Conservation (phyloP, 208 protist genomes). For the Leptomonas pyrrhocoris region DNA sequence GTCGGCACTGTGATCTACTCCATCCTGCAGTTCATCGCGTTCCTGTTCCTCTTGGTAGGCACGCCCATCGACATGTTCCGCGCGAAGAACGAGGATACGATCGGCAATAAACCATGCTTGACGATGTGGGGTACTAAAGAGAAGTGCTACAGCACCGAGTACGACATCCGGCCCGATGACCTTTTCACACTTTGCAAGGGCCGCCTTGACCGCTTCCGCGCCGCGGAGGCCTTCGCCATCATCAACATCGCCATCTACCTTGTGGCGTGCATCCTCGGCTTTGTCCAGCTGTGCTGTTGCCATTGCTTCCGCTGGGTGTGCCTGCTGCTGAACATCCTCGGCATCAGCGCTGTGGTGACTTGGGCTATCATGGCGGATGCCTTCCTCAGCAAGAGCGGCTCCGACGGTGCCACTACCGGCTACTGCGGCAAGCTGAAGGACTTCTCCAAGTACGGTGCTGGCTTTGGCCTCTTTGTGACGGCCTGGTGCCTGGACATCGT, state of each 20-base stretch:
- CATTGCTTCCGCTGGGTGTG: conserved; percentile 32
- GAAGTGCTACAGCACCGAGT: conserved; percentile 36
- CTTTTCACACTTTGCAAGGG: conserved; percentile 32
- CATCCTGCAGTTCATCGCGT: conserved; percentile 41
- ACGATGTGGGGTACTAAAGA: conserved; percentile 53
- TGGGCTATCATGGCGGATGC: conserved; percentile 46
- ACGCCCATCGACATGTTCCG: conserved; percentile 63
- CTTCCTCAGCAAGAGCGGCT: conserved; percentile 14
- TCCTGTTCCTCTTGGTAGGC: conserved; percentile 56
- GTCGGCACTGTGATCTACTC: conserved; percentile 59
- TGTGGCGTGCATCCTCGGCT: conserved; percentile 16
- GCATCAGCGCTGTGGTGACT: conserved; percentile 20
- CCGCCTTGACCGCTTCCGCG: conserved; percentile 41
- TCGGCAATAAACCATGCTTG: conserved; percentile 32
- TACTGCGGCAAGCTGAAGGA: conserved; percentile 13
- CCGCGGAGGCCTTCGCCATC: conserved; percentile 45
- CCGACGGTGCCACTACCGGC: background rate
- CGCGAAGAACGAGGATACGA: conserved; percentile 2
- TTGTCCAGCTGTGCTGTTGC: conserved; percentile 48
- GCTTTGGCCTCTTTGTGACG: conserved; percentile 40
- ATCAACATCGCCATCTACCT: conserved; percentile 31
- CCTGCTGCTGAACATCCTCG: conserved; percentile 44
- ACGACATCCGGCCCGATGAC: conserved; percentile 18
- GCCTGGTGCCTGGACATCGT: conserved; percentile 48
- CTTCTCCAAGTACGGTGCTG: conserved; percentile 27